Evolutionary conservation across 805 yeast genomes (phyloP), one percentile per base, ranked within the genome.

Genomic region (Metschnikowia kofuensis): DNA sequence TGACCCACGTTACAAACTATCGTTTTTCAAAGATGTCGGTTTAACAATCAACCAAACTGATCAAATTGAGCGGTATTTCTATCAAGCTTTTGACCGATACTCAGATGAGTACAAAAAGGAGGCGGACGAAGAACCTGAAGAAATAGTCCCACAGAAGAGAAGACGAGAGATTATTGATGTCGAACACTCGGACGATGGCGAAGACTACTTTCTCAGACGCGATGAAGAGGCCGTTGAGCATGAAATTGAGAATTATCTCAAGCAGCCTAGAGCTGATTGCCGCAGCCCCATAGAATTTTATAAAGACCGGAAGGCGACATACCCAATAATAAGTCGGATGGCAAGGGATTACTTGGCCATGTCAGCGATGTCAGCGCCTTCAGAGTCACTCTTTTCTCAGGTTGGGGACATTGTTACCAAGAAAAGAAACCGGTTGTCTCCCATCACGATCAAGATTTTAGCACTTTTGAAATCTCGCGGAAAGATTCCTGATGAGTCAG

Each of bases 1-100:
- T 28, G 48, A 45, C 27, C 43, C 48, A 4, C 38, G 39, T 9
- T 45, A 28, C 36, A 45, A 45, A 42, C 35, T 39, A 10, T 10
- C 28, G 12, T n/a, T 39, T 14, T 39, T 39, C 15, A 21, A 35
- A 16, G 9, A 26, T 26, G 35, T 35, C 15, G 48, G 43, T 4
- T 38, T 38, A 26, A 12, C 48, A 13, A 30, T 9, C 10, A 12
- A 1, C 27, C 28, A 14, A 14, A 27, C 34, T 6, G 15, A 11
- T 13, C 38, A 21, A 1, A 38, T 44, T 13, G 26, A 37, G 37
- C 36, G 29, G 4, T 30, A 30, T 31, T 44, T 29, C 41, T 16
- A 16, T 13, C 40, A 44, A n/a, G 41, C 28, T 21, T 44, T 30
- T 35, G 36, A 44, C 15, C 37, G 21, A 6, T 44, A 44, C 37